Evolutionary conservation across 768 basidiomycete genomes (phyloP), one percentile per base, ranked within the genome.

Genomic region (Lactifluus piperatus): DNA sequence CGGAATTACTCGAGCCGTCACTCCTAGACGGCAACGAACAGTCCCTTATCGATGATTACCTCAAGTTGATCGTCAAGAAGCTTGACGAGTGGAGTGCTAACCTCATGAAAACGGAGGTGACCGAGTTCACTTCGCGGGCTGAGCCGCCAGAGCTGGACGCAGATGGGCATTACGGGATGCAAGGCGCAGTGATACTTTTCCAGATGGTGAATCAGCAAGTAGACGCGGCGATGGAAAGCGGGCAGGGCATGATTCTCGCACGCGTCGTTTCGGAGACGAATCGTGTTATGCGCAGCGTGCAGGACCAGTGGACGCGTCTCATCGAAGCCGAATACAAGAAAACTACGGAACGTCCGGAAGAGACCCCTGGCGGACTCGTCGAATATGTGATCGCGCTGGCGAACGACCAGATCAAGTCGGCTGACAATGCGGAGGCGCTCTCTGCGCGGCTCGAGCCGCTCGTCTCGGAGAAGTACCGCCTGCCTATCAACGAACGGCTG

Each of bases 131-230:
- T 11, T 81, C 84, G 51, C 82, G 97, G 20, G 81, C 84, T 34
- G 83, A 88, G 65, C 90, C 91, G 26, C 95, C 94, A 3, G 95
- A 98, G 72, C 73, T 88, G 47, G 91, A 94, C 68, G 82, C 82
- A 55, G 93, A 97, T 59, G 92, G 91, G 14, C 76, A 88, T 62
- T 97, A 97, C 69, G 90, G 90, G 20, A 88, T 86, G 60, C 90
- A 97, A 69, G 72, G 94, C 44, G 87, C 94, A 18, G 83, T 95
- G 52, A 97, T 98, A 67, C 77, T 99, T 61, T 98, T 97, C 79
- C 91, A 97, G 73, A 94, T 98, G 88, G 87, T 97, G 65, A 98
- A 94, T 71, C 92, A 95, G 72, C 95, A 97, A 71, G 81, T 93
- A 58, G 95, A 98, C 68, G 79, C 93, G 16, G 94, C 94, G 9